Conservation (phyloP, 257 asterid species). For the Przewalskia tangutica region DNA sequence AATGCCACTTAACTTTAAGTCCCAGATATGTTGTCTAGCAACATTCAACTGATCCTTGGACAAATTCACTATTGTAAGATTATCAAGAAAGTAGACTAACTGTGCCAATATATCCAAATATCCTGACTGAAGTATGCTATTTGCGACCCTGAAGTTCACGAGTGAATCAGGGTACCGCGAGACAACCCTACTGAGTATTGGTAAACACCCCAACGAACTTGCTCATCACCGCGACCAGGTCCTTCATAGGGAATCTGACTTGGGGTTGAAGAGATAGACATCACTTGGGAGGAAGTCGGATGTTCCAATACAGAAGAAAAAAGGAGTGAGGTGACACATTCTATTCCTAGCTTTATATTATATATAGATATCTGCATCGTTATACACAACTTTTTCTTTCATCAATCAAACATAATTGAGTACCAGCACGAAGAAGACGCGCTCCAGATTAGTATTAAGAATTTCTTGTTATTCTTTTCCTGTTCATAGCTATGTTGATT, state of each 20-base stretch:
- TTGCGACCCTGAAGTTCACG: not conserved
- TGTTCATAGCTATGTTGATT: too few relatives aligned
- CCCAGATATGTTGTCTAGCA: not conserved
- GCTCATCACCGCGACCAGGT: not conserved
- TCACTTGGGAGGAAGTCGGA: not conserved
- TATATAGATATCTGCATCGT: too few relatives aligned
- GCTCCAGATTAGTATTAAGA: too few relatives aligned
- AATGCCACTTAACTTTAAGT: constrained; percentile 6
- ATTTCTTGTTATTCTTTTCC: too few relatives aligned
- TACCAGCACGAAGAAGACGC: too few relatives aligned
- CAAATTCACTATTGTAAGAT: not conserved
- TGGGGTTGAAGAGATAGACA: not conserved
- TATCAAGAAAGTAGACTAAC: constrained; percentile 8
- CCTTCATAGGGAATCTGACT: constrained; percentile 2
- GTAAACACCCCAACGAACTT: constrained; percentile 3
- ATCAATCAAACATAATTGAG: too few relatives aligned
- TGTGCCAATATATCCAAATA: constrained; percentile 3
- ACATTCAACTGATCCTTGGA: not conserved
- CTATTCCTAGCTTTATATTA: too few relatives aligned
- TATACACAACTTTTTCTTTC: too few relatives aligned
- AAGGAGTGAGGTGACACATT: too few relatives aligned
- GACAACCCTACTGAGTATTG: constrained; percentile 1
- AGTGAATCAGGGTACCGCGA: not conserved
- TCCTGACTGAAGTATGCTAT: not conserved
- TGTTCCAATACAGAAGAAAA: not conserved